These are phyloP conservation scores for Intubia oerlemansii DNA, from an alignment of 2,329 filamentous ascomycete genomes.

Conservation along the genomic window DNA sequence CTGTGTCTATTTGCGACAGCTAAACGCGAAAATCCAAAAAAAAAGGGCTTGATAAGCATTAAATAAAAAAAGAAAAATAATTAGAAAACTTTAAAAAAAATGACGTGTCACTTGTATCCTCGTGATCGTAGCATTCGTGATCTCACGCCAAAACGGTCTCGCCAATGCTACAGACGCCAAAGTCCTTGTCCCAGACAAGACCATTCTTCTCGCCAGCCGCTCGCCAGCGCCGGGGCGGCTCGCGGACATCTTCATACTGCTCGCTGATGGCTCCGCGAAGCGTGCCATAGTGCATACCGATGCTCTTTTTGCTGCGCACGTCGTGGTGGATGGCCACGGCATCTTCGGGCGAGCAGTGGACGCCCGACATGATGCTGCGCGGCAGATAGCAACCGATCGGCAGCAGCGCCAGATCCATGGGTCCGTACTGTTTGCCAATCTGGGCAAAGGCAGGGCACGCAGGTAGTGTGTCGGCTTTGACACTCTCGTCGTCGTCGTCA, in stretches of 20 bases:
- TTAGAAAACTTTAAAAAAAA: background rate
- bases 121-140: no score
- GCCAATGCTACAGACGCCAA: constrained; percentile 44
- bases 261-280: constrained; percentile 5
- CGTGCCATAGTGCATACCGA: constrained; percentile 85
- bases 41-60: no score
- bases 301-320: constrained; percentile 53
- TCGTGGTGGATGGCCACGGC: constrained; percentile 76
- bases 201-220: constrained; percentile 34
- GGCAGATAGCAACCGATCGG: constrained; percentile 79
- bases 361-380: constrained; percentile 46
- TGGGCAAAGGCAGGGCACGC: constrained; percentile 66
- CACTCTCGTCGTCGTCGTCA: constrained; percentile 1
- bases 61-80: background rate
- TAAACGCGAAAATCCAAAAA: no score
- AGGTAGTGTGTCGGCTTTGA: constrained; percentile 22
- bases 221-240: constrained; percentile 39
- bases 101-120: background rate
- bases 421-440: constrained; percentile 58
- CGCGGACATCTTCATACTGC: constrained; percentile 36
- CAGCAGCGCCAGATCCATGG: constrained; percentile 78
- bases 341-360: constrained; percentile 76
- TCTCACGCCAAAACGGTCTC: constrained; percentile 22
- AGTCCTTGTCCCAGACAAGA: constrained; percentile 30
- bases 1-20: no score